Evolutionary conservation across 805 yeast species (phyloP).

Genomic region (Kuraishia borneana): DNA sequence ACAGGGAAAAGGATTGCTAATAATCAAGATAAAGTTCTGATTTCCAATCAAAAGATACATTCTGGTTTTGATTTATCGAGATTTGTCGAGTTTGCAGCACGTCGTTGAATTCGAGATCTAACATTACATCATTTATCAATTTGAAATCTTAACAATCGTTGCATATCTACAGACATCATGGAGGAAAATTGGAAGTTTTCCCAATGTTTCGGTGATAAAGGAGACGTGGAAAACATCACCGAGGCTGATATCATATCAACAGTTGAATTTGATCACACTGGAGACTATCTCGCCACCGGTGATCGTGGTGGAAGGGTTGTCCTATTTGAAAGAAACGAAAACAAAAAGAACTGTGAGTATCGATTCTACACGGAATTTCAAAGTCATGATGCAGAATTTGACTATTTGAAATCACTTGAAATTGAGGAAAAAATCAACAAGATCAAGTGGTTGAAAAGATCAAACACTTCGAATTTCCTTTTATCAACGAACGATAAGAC

Average conservation of each 20-base stretch:
- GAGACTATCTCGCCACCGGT: slow-evolving; percentile 94
- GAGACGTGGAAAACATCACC: slow-evolving; percentile 88
- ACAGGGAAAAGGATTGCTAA: no score
- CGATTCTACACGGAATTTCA: slow-evolving; percentile 95
- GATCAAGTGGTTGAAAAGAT: slow-evolving; percentile 89
- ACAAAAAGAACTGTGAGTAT: slow-evolving; percentile 79
- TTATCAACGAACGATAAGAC: slow-evolving; percentile 95
- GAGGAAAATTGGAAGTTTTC: slow-evolving; percentile 66
- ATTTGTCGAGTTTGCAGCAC: no score
- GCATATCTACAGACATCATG: slow-evolving; percentile 1
- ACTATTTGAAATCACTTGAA: slow-evolving; percentile 88
- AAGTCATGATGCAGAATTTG: slow-evolving; percentile 97
- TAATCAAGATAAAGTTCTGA: no score
- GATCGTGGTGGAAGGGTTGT: slow-evolving; percentile 98
- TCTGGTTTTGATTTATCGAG: no score
- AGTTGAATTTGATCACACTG: slow-evolving; percentile 91
- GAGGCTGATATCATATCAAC: slow-evolving; percentile 97
- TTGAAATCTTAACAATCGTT: no score
- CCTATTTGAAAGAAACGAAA: slow-evolving; percentile 77
- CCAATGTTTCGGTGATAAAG: slow-evolving; percentile 98
- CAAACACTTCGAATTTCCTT: slow-evolving; percentile 82
- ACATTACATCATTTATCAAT: no score
- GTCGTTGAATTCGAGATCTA: no score
- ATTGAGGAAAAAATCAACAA: slow-evolving; percentile 97
- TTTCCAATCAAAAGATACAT: no score